Evolutionary conservation across 495 filamentous ascomycete genomes (phyloP).

Genomic region (Penicillium macrosclerotiorum): DNA sequence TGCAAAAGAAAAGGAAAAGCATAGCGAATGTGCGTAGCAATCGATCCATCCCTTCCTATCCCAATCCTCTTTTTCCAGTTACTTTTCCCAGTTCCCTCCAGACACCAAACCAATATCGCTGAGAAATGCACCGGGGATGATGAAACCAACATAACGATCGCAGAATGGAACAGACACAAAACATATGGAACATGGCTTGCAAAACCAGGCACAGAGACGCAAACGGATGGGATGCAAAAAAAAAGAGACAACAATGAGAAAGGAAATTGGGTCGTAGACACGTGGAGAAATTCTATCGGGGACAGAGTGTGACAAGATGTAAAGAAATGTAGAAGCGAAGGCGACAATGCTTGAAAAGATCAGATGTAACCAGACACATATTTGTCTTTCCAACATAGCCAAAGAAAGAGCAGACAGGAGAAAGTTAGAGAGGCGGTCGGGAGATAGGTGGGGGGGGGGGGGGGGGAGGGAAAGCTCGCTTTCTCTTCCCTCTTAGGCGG

Average conservation of each 20-base stretch:
- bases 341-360: no score
- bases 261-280: constrained; percentile 4
- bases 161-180: constrained; percentile 13
- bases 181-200: constrained; percentile 15
- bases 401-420: not conserved
- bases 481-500: constrained; percentile 18
- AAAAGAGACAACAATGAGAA: constrained; percentile 10
- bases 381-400: not conserved
- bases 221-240: constrained; percentile 15
- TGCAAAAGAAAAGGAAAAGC: constrained; percentile 10
- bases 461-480: no score
- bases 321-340: constrained; percentile 2
- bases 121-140: constrained; percentile 39
- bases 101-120: constrained; percentile 35
- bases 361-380: no score
- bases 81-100: constrained; percentile 22
- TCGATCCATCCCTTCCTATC: constrained; percentile 11
- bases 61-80: constrained; percentile 20
- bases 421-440: not conserved
- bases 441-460: not conserved
- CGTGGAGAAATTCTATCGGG: constrained; percentile 11
- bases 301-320: not conserved
- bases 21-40: constrained; percentile 29
- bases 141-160: constrained; percentile 4
- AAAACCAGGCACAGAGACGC: constrained; percentile 13